Evolutionary conservation across 1,284 basidiomycete genomes (phyloP), one percentile per base, ranked within the genome.

Genomic region (Ceratobasidium sp.): DNA sequence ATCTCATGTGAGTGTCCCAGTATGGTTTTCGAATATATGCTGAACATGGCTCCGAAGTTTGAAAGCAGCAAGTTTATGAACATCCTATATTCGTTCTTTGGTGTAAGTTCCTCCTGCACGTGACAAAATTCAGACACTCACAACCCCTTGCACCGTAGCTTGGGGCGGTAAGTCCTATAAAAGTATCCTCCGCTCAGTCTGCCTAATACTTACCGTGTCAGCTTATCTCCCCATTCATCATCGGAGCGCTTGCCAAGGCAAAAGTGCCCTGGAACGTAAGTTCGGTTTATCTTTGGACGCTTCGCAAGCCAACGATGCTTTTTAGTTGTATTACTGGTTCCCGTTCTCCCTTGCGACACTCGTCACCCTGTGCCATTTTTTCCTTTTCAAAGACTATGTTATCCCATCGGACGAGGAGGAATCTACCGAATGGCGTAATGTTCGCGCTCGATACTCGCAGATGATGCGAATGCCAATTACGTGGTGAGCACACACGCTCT

Each of bases 81-180:
- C 51, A 68, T 68, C 22, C 51, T 68, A 22, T 68, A 68, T 68
- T 49, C 65, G 29, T 68, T 68, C 37, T 68, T 68, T 29, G 65
- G 65, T 29, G 65, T 68, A 56, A 27, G 65, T 68, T 22, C 2
- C 14, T 39, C 29, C n/a, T 48, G 19, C 37, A 19, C 6, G 7
- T 37, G 29, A 31, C 5, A 24, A 7, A 19, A 5, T 1, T 41
- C 27, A 14, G 24, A 27, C 43, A 14, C 29, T 54, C 4, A 65
- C 48, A 34, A 27, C 24, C 7, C 31, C 29, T 16, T 43, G 4
- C 16, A 16, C 27, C n/a, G 6, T 43, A 68, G 65, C 29, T 68
- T 3, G 65, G 65, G 14, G 65, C 65, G n/a, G 65, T 68, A 34
- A 68, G 65, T 14, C 24, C 3, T 24, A 14, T 51, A 5, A 7